A percentile compares a stretch with the other conserved stretches of the same genome.
phyloP scores from a whole-genome alignment of 176 grass and related monocot genomes.

The Aegilops longissima region DNA sequence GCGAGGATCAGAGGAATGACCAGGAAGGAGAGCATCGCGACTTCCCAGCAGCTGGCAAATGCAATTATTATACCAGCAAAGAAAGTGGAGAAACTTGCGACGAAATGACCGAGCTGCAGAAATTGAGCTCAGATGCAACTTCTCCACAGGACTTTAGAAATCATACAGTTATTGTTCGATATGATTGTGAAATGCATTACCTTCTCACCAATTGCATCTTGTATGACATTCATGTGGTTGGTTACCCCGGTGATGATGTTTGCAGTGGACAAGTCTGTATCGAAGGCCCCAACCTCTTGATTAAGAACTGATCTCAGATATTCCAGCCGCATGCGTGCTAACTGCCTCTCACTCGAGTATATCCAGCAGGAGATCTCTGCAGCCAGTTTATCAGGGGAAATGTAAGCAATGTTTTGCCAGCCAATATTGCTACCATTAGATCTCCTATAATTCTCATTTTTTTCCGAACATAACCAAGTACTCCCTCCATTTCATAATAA shows the following conservation, averaged over 20 bases:
- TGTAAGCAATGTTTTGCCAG: constrained; percentile 7
- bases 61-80: constrained; percentile 41
- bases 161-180: not conserved
- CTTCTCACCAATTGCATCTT: constrained; percentile 62
- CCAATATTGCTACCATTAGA: not conserved
- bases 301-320: constrained; percentile 45
- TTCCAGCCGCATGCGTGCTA: constrained; percentile 41
- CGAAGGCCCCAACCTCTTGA: constrained; percentile 56
- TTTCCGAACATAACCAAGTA: not conserved
- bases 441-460: constrained; percentile 12
- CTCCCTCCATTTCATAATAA: too few species aligned
- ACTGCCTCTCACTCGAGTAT: constrained; percentile 50
- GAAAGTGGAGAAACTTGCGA: constrained; percentile 51
- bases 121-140: constrained; percentile 20
- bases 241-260: constrained; percentile 45
- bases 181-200: constrained; percentile 15
- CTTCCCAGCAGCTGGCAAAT: constrained; percentile 51
- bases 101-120: constrained; percentile 50
- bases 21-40: constrained; percentile 36
- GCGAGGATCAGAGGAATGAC: constrained; percentile 45
- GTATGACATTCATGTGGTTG: constrained; percentile 50
- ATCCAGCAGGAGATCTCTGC: constrained; percentile 58
- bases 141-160: not conserved
- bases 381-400: not conserved
- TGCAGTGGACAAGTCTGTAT: constrained; percentile 46